Evolutionary conservation across 2,329 filamentous ascomycete species (phyloP), one percentile per base, ranked within the genome.

Genomic region (Colletotrichum tofieldiae): DNA sequence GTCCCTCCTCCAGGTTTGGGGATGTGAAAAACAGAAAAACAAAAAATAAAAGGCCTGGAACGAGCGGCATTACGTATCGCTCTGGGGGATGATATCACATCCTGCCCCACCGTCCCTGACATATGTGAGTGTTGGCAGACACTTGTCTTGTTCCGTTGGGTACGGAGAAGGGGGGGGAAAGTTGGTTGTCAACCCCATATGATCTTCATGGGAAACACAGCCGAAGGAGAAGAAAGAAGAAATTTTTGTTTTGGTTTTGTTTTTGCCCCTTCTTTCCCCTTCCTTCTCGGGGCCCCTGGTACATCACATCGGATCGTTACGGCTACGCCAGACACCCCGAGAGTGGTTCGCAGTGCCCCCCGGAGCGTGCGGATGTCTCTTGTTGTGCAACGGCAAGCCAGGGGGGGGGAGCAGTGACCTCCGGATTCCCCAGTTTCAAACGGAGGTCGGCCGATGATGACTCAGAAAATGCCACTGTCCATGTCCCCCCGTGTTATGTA

Each of bases 61-160:
- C 68, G 65, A 37, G 47, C 51, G 64, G 58, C 68, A 71, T 71
- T 71, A 71, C 68, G 65, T 71, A 71, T 67, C 51, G 26, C 45
- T 65, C 62, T 66, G 43, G 65, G 51, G 58, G 68, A 71, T 68
- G 69, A 71, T 68, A 71, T 71, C 65, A 71, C 69, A 68, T 37
- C 39, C 49, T n/a, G 56, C 63, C 69, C 69, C 69, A 71, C 69
- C 14, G 69, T 68, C 69, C 58, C 69, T 68, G 69, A 43, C 69
- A 68, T 52, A 43, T 26, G 23, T 62, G 51, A 32, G 43, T 55
- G 55, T 61, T 62, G 59, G 32, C 59, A 62, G 54, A 62, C 58
- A 63, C 43, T 52, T 54, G 43, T 20, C 16, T 9, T 62, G 47
- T 61, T 37, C n/a, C 29, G 54, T 59, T 52, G 68, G 63, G 63